A percentile compares a stretch with the other conserved stretches of the same genome.
Evolutionary conservation across 257 asterid genomes (phyloP).

Genomic region (Lycium barbarum): DNA sequence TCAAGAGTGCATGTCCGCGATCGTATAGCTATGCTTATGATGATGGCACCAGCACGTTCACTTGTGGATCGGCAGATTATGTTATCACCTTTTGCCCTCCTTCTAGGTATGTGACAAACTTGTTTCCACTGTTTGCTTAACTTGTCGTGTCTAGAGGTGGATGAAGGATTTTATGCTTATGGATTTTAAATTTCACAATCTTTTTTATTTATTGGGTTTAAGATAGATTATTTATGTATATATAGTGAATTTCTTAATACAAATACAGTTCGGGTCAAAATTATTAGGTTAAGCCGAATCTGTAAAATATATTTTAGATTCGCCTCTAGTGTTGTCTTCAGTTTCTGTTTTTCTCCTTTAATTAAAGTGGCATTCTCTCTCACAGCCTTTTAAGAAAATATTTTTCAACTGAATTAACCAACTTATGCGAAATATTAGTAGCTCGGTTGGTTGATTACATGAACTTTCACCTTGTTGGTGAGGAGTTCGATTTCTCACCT

Average conservation of each 20-base stretch:
- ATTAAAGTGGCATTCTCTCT: too few relatives aligned
- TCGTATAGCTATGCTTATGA: conserved; percentile 58
- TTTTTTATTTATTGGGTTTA: not conserved
- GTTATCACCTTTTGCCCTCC: conserved; percentile 49
- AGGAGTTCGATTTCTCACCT: too few relatives aligned
- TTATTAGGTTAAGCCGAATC: not conserved
- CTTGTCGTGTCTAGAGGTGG: not conserved
- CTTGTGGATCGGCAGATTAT: conserved; percentile 53
- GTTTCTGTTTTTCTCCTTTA: not conserved
- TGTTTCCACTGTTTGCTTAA: not conserved
- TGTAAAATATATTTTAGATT: not conserved
- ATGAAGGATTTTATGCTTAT: not conserved
- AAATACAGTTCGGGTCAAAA: not conserved
- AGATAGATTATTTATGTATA: not conserved
- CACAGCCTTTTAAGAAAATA: too few relatives aligned
- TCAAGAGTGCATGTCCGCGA: conserved; percentile 49
- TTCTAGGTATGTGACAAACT: conserved; percentile 36
- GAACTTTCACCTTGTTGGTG: too few relatives aligned
- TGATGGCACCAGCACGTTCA: conserved; percentile 52
- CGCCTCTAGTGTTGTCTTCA: not conserved
- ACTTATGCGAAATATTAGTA: too few relatives aligned
- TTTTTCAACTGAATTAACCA: too few relatives aligned
- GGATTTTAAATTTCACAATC: not conserved
- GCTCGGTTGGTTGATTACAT: too few relatives aligned
- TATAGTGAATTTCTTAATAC: not conserved